Base-by-base conservation (phyloP, 2,329 filamentous ascomycete genomes). In the Hypoxylon rubiginosum region DNA sequence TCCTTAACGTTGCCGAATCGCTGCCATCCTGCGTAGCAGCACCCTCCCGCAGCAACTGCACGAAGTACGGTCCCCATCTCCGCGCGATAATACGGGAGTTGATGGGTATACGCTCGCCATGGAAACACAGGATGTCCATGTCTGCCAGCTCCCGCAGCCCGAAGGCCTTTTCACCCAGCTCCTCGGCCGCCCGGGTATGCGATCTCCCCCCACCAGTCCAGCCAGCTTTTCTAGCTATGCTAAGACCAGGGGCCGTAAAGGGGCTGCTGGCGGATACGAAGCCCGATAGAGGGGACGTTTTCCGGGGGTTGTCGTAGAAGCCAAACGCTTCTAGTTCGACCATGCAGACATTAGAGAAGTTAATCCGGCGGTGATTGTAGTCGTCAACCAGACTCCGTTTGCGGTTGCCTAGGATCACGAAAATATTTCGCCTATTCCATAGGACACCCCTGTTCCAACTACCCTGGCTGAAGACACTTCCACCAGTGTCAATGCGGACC, bases 261-360 rank as follows among this genome's bases (percentile, higher is more conserved):
- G 83, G 93, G 81, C 79, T 91, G 80, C 94, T 97, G 24, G 93
- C 90, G 1, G 94, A 97, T 60, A 91, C 85, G 77, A 96, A 97
- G 9, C 90, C 91, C 0, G 94, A 97, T 72, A 93, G 89, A 1
- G 95, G 92, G 4, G 88, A 84, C 0, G 86, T 88, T 76, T 91
- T 92, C 69, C 94, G 89, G 10, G 96, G 94, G 77, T 98, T 99
- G 76, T 98, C 95, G 78, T 97, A 98, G 46, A 99, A 90, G 1
- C 96, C 96, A 82, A 98, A 99, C 0, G 96, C 94, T 77, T 99
- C 96, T 10, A 99, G 84, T 79, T 99, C 96, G 8, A 99, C 95
- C 85, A 98, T 92, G 78, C 96, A 98, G 28, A 98, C 90, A 75
- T 99, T 97, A 9, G 92, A 92, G 77, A 98, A 99, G 79, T 99